phyloP scores from a whole-genome alignment of 2,329 filamentous ascomycete species.

The Paramyrothecium sp. region DNA sequence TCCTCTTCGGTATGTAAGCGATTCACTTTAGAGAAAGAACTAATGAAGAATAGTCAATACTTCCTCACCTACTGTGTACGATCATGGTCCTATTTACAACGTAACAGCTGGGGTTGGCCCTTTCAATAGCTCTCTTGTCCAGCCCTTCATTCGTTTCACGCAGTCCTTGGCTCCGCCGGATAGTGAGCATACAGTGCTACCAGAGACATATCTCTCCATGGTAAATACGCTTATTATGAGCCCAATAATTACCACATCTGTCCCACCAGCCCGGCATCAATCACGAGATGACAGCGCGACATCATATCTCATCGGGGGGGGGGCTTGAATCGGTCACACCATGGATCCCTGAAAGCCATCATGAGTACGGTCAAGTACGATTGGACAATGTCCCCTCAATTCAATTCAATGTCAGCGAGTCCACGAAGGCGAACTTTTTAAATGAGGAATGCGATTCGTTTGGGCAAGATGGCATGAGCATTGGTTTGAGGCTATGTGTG shows the following conservation, averaged over 20 bases:
- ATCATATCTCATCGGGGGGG: slow-evolving; percentile 12
- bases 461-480: not conserved
- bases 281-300: slow-evolving; percentile 1
- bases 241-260: slow-evolving; percentile 3
- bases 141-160: slow-evolving; percentile 6
- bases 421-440: not conserved
- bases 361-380: slow-evolving; percentile 6
- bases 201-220: slow-evolving; percentile 6
- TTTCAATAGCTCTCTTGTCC: slow-evolving; percentile 13
- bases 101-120: slow-evolving; percentile 12
- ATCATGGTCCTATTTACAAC: slow-evolving; percentile 10
- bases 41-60: slow-evolving; percentile 8
- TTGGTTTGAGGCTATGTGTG: slow-evolving; percentile 3
- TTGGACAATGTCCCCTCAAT: slow-evolving; percentile 5
- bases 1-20: slow-evolving; percentile 4
- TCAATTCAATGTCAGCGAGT: slow-evolving; percentile 7
- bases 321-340: slow-evolving; percentile 9
- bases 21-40: not conserved
- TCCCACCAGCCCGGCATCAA: slow-evolving; percentile 1
- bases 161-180: not conserved
- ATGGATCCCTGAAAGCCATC: slow-evolving; percentile 9
- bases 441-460: slow-evolving; percentile 5
- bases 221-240: slow-evolving; percentile 10
- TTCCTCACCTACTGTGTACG: slow-evolving; percentile 11
- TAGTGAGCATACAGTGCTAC: not conserved